Evolutionary conservation across 768 basidiomycete species (phyloP).

Genomic region (Naganishia onofrii): DNA sequence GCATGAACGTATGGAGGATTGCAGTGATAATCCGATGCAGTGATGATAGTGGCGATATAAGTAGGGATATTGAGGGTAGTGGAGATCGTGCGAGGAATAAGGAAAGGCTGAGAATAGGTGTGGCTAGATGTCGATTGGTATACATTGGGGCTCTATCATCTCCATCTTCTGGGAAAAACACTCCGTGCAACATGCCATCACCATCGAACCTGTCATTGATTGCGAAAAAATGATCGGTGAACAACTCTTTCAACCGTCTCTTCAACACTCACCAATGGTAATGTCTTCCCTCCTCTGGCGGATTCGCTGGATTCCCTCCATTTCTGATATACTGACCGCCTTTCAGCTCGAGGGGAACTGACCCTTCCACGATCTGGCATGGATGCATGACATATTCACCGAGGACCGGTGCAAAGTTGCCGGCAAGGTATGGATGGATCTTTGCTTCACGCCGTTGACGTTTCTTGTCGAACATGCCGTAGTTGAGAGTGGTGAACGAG

Average conservation of each 20-base stretch:
- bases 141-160: constrained; percentile 38
- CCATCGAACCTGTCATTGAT: constrained; percentile 54
- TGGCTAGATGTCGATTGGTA: constrained; percentile 50
- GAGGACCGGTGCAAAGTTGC: constrained; percentile 52
- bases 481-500: too few species aligned
- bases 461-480: constrained; percentile 10
- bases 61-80: constrained; percentile 49
- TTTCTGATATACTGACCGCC: constrained; percentile 54
- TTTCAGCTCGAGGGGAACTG: constrained; percentile 48
- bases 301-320: constrained; percentile 52
- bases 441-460: neutral
- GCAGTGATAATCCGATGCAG: constrained; percentile 48
- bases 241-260: neutral
- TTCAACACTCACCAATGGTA: constrained; percentile 46
- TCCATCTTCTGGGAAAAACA: constrained; percentile 43
- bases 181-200: constrained; percentile 55
- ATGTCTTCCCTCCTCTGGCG: constrained; percentile 45
- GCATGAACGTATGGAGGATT: constrained; percentile 47
- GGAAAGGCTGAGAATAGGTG: constrained; percentile 42
- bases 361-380: constrained; percentile 43
- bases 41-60: constrained; percentile 51
- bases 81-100: constrained; percentile 42
- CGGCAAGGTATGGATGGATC: constrained; percentile 50
- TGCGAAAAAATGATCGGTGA: neutral
- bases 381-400: constrained; percentile 47